A percentile compares a stretch with the other conserved stretches of the same genome.
Conservation (phyloP, 2,329 filamentous ascomycete genomes). For the Sclerotiophoma versabilis region DNA sequence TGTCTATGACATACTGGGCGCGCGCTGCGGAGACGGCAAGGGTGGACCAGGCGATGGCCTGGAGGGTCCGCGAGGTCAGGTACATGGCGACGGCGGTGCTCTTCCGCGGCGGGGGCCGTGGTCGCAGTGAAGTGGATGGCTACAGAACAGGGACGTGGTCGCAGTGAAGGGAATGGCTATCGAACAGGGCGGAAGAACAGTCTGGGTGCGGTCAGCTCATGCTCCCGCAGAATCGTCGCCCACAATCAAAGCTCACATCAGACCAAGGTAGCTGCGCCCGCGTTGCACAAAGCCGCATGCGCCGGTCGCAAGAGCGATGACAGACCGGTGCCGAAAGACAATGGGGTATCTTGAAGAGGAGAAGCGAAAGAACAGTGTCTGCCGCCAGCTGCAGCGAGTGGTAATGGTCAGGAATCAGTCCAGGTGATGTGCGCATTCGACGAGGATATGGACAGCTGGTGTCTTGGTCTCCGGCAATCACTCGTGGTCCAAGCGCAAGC, state of each 20-base stretch:
- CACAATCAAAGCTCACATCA: neutral
- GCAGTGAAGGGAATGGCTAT: neutral
- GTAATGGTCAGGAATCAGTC: conserved; percentile 17
- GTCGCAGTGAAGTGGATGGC: neutral
- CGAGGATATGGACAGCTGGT: conserved; percentile 47
- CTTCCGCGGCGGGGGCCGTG: neutral
- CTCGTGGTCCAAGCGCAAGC: conserved; percentile 40
- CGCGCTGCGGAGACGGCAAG: conserved; percentile 59
- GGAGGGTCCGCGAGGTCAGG: conserved; percentile 49
- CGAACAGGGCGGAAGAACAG: neutral
- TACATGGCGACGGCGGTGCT: conserved; percentile 38
- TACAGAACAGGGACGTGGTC: neutral
- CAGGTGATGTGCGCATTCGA: conserved; percentile 5
- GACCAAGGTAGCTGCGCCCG: conserved; percentile 23
- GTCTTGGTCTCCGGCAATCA: conserved; percentile 32
- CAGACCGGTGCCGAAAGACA: conserved; percentile 16
- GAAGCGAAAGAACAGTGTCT: conserved; percentile 22
- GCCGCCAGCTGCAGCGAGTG: conserved; percentile 33
- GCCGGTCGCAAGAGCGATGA: conserved; percentile 19
- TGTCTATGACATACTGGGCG: conserved; percentile 73
- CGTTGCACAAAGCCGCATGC: conserved; percentile 30
- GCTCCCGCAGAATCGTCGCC: neutral
- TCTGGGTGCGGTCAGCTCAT: neutral
- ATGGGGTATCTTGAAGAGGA: conserved; percentile 40
- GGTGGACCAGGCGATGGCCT: conserved; percentile 50